Conservation (phyloP, 306 rosid genomes). For the Spatholobus suberectus region DNA sequence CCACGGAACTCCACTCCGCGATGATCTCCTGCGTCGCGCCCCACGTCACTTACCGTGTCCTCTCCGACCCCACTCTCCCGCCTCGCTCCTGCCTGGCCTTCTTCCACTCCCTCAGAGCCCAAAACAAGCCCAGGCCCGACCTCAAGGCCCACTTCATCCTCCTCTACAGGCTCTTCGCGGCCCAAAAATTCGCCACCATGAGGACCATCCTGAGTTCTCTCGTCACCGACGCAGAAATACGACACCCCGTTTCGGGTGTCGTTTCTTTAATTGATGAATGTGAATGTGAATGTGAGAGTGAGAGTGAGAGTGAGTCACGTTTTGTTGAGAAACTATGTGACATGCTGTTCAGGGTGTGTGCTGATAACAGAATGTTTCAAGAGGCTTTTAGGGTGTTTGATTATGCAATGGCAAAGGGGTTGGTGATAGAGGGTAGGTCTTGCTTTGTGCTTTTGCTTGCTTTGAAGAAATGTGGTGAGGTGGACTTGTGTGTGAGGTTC, state of each 20-base stretch:
- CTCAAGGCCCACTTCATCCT: slow-evolving; percentile 66
- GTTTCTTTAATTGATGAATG: slow-evolving; percentile 51
- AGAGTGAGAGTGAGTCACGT: not conserved
- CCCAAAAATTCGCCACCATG: slow-evolving; percentile 59
- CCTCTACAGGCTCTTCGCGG: slow-evolving; percentile 50
- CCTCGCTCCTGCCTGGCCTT: slow-evolving; percentile 53
- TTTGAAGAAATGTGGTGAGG: slow-evolving; percentile 54
- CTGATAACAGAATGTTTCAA: slow-evolving; percentile 60
- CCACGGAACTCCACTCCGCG: slow-evolving; percentile 44
- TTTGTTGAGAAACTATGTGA: slow-evolving; percentile 67
- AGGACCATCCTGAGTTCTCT: slow-evolving; percentile 55
- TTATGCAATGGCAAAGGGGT: slow-evolving; percentile 47
- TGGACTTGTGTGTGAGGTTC: slow-evolving; percentile 53
- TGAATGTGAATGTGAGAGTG: not conserved
- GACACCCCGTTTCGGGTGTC: slow-evolving; percentile 35
- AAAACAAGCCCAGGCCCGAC: slow-evolving; percentile 51
- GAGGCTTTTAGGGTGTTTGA: slow-evolving; percentile 68
- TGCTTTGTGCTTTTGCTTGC: slow-evolving; percentile 79
- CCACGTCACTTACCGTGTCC: slow-evolving; percentile 57
- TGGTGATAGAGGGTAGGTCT: slow-evolving; percentile 77
- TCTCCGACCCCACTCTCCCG: slow-evolving; percentile 59
- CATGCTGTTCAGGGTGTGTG: slow-evolving; percentile 76
- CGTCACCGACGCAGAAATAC: slow-evolving; percentile 37
- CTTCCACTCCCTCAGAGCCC: slow-evolving; percentile 58
- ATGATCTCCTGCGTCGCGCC: slow-evolving; percentile 59